A percentile compares a stretch with the other conserved stretches of the same genome.
Conservation (phyloP, 129 eudicot genomes). For the Tanacetum coccineum region DNA sequence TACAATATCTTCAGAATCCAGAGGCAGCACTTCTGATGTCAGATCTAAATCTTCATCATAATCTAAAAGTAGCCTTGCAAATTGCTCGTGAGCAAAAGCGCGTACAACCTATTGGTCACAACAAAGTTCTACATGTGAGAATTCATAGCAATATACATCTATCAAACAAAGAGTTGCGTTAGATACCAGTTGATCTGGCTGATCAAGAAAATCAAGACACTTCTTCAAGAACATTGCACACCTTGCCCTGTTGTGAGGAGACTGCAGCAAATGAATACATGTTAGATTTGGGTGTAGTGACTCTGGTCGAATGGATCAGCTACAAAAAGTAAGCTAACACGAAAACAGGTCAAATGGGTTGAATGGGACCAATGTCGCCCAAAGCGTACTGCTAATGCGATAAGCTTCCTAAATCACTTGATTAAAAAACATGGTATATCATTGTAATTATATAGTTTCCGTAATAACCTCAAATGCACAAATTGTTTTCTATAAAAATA, state of each 20-base stretch:
- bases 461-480: too few species aligned
- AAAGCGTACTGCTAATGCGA: background rate
- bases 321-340: background rate
- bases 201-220: slow-evolving; percentile 87
- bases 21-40: slow-evolving; percentile 56
- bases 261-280: slow-evolving; percentile 42
- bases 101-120: slow-evolving; percentile 70
- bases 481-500: too few species aligned
- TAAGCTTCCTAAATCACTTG: background rate
- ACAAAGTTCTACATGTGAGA: slow-evolving; percentile 8
- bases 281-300: slow-evolving; percentile 14
- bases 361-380: background rate
- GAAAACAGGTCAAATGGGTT: background rate
- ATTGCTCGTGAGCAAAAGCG: slow-evolving; percentile 97
- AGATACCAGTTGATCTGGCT: slow-evolving; percentile 85
- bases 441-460: too few species aligned
- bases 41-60: slow-evolving; percentile 64
- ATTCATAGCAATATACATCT: slow-evolving; percentile 9
- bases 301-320: background rate
- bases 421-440: too few species aligned
- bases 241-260: slow-evolving; percentile 64
- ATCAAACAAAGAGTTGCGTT: slow-evolving; percentile 3
- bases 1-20: slow-evolving; percentile 50
- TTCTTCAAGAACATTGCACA: slow-evolving; percentile 72
- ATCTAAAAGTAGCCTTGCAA: slow-evolving; percentile 86